Evolutionary conservation across 169 alveolate species (phyloP).

Genomic region (Cryptosporidium canis): DNA sequence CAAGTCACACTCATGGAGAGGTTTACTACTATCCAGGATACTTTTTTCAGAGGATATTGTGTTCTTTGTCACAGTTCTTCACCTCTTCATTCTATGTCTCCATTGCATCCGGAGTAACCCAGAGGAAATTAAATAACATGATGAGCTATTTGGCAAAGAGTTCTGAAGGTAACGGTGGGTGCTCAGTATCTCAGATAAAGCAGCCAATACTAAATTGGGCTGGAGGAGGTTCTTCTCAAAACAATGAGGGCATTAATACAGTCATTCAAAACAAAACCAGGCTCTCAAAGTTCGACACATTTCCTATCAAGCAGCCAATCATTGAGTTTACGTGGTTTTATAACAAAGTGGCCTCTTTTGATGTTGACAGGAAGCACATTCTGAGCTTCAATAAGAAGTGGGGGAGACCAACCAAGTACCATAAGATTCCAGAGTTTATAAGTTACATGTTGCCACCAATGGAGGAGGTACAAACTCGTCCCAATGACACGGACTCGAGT

Average conservation of each 20-base stretch:
- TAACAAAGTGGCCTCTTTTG: slow-evolving; percentile 35
- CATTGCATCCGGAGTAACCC: slow-evolving; percentile 68
- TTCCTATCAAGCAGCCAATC: slow-evolving; percentile 36
- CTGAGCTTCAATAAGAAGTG: slow-evolving; percentile 37
- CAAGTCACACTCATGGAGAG: slow-evolving; percentile 11
- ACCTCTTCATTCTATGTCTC: slow-evolving; percentile 66
- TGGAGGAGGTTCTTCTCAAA: neutral
- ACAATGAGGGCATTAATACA: neutral
- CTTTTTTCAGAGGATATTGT: slow-evolving; percentile 24
- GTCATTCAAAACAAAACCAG: slow-evolving; percentile 1
- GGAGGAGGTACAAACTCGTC: too few species aligned
- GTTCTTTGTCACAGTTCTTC: slow-evolving; percentile 49
- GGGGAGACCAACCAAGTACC: slow-evolving; percentile 21
- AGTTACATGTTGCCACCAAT: neutral
- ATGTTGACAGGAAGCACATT: slow-evolving; percentile 52
- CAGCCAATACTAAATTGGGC: slow-evolving; percentile 51
- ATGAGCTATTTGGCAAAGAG: neutral
- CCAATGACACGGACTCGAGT: too few species aligned
- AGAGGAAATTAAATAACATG: slow-evolving; percentile 15
- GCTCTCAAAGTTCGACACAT: slow-evolving; percentile 26
- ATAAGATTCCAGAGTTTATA: slow-evolving; percentile 1
- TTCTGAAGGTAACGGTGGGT: neutral
- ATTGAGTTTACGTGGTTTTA: slow-evolving; percentile 69
- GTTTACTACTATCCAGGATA: slow-evolving; percentile 61
- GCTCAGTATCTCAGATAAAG: neutral